Percentiles rank a stretch among this genome's conserved stretches.
phyloP scores from a whole-genome alignment of 345 rosid species.

The Geranium brycei region DNA sequence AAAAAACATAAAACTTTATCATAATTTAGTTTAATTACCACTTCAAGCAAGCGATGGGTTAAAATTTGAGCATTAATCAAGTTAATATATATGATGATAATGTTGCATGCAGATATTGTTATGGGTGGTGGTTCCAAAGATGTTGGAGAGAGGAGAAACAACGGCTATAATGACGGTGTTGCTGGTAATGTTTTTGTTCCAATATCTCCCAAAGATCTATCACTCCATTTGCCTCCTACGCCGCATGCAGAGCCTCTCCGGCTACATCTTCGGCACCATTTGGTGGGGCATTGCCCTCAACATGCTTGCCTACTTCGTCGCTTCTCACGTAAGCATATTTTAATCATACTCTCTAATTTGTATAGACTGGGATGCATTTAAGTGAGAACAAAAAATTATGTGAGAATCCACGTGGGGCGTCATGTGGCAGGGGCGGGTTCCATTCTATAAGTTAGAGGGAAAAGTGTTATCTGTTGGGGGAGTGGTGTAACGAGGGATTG shows the following conservation, averaged over 20 bases:
- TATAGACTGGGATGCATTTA: too few relatives aligned
- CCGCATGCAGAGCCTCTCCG: slow-evolving; percentile 74
- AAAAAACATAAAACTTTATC: too few relatives aligned
- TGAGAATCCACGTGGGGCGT: too few relatives aligned
- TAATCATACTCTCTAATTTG: too few relatives aligned
- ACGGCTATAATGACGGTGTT: slow-evolving; percentile 56
- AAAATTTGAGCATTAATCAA: too few relatives aligned
- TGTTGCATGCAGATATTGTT: slow-evolving; percentile 43
- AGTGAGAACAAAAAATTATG: too few relatives aligned
- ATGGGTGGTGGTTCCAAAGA: slow-evolving; percentile 62
- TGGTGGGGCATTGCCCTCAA: slow-evolving; percentile 98
- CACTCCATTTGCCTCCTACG: slow-evolving; percentile 82
- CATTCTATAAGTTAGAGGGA: too few relatives aligned
- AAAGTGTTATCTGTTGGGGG: too few relatives aligned
- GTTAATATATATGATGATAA: background rate
- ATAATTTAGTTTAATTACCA: too few relatives aligned
- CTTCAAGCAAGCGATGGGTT: too few relatives aligned
- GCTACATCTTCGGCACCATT: slow-evolving; percentile 85
- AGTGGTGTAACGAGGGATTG: too few relatives aligned
- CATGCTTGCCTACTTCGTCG: slow-evolving; percentile 86
- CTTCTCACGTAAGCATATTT: slow-evolving; percentile 65
- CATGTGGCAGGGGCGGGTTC: too few relatives aligned
- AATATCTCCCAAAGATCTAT: slow-evolving; percentile 86
- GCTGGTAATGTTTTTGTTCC: slow-evolving; percentile 62
- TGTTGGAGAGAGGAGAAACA: slow-evolving; percentile 48